Evolutionary conservation across 805 yeast species (phyloP).

Genomic region (Yarrowia sp.): DNA sequence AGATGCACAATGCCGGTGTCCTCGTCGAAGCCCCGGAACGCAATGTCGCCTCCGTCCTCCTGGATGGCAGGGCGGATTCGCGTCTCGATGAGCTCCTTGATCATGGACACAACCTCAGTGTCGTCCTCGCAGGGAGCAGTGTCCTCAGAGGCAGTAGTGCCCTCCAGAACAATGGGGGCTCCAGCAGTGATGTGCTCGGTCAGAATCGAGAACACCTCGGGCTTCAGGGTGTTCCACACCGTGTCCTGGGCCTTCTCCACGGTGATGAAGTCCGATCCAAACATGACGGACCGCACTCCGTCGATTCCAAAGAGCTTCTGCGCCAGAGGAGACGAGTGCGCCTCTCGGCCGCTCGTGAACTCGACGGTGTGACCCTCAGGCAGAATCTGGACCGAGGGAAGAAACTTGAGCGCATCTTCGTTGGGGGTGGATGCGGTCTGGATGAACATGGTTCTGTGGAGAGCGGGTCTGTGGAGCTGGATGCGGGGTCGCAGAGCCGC

Average conservation of each 20-base stretch:
- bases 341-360: slow-evolving; percentile 71
- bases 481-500: slow-evolving; percentile 16
- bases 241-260: slow-evolving; percentile 61
- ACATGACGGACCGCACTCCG: slow-evolving; percentile 72
- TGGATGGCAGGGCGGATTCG: slow-evolving; percentile 96
- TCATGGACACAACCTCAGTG: slow-evolving; percentile 79
- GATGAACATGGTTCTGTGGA: slow-evolving; percentile 43
- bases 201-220: slow-evolving; percentile 53
- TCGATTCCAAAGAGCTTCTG: slow-evolving; percentile 69
- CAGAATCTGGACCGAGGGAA: slow-evolving; percentile 70
- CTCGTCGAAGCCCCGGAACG: slow-evolving; percentile 80
- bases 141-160: slow-evolving; percentile 40
- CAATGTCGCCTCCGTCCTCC: slow-evolving; percentile 98
- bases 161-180: slow-evolving; percentile 50
- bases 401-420: slow-evolving; percentile 78
- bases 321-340: slow-evolving; percentile 72
- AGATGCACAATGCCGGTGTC: slow-evolving; percentile 84
- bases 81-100: slow-evolving; percentile 88
- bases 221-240: slow-evolving; percentile 71
- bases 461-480: slow-evolving; percentile 3
- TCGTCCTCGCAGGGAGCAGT: slow-evolving; percentile 60
- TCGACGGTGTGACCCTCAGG: slow-evolving; percentile 60
- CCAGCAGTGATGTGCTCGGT: slow-evolving; percentile 48
- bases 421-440: slow-evolving; percentile 87
- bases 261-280: slow-evolving; percentile 82